These are phyloP conservation scores for Trichomonas gallinae DNA, from an alignment of 208 protist species.

Conservation along the genomic window DNA sequence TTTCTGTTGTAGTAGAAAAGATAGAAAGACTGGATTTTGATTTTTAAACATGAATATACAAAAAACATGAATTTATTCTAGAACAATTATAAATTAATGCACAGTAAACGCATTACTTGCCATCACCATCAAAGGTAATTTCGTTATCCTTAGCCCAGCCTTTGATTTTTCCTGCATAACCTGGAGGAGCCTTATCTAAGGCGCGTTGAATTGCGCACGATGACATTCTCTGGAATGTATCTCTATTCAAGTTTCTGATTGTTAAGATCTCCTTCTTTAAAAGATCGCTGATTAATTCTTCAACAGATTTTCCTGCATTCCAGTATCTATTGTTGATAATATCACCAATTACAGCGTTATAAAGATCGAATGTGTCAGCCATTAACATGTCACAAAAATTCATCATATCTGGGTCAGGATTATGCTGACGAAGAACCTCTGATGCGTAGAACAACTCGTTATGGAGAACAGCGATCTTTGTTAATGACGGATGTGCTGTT, in stretches of 20 bases:
- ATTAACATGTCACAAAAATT: background rate
- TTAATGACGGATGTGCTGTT: background rate
- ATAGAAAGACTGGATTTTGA: too few species aligned
- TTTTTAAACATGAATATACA: too few species aligned
- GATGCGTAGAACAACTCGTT: constrained; percentile 15
- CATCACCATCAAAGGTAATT: background rate
- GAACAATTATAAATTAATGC: background rate
- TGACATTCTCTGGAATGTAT: background rate
- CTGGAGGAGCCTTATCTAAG: background rate
- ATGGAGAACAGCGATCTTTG: background rate
- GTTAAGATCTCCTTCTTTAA: background rate
- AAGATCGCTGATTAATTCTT: background rate
- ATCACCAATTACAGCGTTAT: background rate
- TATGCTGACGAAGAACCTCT: background rate
- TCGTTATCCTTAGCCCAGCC: background rate
- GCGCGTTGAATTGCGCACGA: background rate
- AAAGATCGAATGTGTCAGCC: constrained; percentile 1
- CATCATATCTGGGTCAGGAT: background rate
- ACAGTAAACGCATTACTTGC: background rate
- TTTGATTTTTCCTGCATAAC: background rate
- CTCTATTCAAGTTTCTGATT: background rate
- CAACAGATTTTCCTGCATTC: background rate
- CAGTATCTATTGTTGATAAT: background rate
- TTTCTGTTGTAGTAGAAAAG: too few species aligned
- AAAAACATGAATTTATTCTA: background rate